Evolutionary conservation across 352 stramenopile species (phyloP).

Genomic region (Globisporangium recalcitrans): DNA sequence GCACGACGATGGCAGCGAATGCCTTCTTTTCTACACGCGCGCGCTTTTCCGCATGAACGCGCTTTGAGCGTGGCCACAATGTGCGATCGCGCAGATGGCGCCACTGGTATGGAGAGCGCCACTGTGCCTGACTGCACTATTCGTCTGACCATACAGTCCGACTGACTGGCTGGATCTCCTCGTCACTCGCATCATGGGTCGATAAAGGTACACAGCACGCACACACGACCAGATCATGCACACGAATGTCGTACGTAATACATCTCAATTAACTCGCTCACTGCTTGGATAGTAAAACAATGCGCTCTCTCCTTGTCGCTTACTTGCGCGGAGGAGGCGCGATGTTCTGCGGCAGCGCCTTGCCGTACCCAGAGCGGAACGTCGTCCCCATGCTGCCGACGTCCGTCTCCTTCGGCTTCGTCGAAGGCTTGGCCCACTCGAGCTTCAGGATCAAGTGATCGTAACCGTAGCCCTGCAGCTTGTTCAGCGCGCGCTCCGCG

Average conservation of each 20-base stretch:
- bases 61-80: not conserved
- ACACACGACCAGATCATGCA: not conserved
- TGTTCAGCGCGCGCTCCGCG: slow-evolving; percentile 95
- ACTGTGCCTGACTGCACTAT: not conserved
- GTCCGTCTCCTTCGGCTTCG: slow-evolving; percentile 74
- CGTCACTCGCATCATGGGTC: not conserved
- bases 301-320: slow-evolving; percentile 9
- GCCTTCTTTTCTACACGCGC: not conserved
- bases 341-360: slow-evolving; percentile 83
- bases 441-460: slow-evolving; percentile 99
- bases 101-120: slow-evolving; percentile 1
- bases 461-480: slow-evolving; percentile 97
- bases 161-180: not conserved
- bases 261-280: slow-evolving; percentile 4
- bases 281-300: not conserved
- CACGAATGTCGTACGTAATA: slow-evolving; percentile 8
- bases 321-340: slow-evolving; percentile 79
- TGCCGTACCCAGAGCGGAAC: slow-evolving; percentile 87
- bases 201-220: not conserved
- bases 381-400: slow-evolving; percentile 80
- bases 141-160: not conserved
- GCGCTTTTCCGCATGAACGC: not conserved
- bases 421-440: slow-evolving; percentile 98
- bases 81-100: not conserved
- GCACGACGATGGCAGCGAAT: not conserved